Evolutionary conservation across 345 rosid species (phyloP), one percentile per base, ranked within the genome.

Genomic region (Pseudoturritis turrita): DNA sequence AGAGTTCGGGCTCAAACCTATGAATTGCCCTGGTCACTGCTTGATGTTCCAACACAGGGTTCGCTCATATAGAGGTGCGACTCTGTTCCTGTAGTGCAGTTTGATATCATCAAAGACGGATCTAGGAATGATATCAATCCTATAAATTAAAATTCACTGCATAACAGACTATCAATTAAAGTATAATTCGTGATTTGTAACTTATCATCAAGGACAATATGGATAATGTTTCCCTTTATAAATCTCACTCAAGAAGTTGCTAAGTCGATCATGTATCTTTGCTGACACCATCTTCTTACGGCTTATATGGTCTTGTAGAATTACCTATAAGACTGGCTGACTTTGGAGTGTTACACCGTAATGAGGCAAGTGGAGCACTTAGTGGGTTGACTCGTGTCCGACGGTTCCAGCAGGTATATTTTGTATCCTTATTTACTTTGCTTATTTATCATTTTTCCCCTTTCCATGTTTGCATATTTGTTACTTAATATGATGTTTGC

Each of bases 21-120:
- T 92, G 97, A 96, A 96, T 75, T 92, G 98, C 74, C 97, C 98
- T 33, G 95, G 98, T 29, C 99, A 96, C 74, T 92, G 99, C 80
- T 84, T 96, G 81, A 90, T 96, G 83, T 96, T 96, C 85, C 85
- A 84, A 78, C 89, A 88, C 60, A 84, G 89, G 76, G 96, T 88
- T 70, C 97, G 91, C 29, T 92, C 98, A 29, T 92, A 90, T 70
- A 86, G 90, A 86, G 96, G 99, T 87, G 23, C 6, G 21, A 43
- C 35, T 51, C 45, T 60, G 14, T 36, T 65, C 55, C 23, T 56
- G 39, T n/a, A 54, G 28, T 36, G 40, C 46, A 46, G 44, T 70
- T 70, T 7, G 6, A 19, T 49, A 56, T 76, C 19, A 31, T 39
- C 29, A 18, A 52, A 47, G 15, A 36, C 55, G 15, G 65, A 56